Conservation (phyloP, 176 grass and related monocot genomes). For the Oryza longistaminata region DNA sequence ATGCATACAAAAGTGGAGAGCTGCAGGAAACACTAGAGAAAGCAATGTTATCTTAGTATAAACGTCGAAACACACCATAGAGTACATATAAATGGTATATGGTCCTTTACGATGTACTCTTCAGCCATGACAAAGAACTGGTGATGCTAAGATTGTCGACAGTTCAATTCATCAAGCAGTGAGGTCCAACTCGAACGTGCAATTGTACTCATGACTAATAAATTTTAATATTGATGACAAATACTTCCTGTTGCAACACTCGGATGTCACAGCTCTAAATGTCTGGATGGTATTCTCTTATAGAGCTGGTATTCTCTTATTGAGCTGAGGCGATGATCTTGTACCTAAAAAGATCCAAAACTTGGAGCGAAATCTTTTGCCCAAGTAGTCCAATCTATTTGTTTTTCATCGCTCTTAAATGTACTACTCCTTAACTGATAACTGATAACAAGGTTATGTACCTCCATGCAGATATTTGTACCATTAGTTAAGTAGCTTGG, state of each 20-base stretch:
- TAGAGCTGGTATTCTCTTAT: not conserved
- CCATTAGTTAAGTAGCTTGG: no score
- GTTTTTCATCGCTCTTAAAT: no score
- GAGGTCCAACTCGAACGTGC: not conserved
- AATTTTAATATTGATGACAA: not conserved
- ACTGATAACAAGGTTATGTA: no score
- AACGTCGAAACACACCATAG: not conserved
- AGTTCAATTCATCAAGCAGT: not conserved
- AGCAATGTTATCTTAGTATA: constrained; percentile 51
- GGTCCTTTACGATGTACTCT: not conserved
- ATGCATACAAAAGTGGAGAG: constrained; percentile 79
- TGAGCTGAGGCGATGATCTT: not conserved
- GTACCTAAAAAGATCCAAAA: not conserved
- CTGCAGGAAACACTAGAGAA: constrained; percentile 74
- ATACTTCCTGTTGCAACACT: not conserved
- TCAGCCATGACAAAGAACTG: not conserved
- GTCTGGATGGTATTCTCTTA: no score
- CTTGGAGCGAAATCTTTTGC: not conserved
- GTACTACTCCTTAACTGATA: no score
- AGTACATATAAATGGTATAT: not conserved
- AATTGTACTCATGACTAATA: not conserved
- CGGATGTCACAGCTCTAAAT: not conserved
- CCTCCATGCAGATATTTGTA: no score
- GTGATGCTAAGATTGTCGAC: constrained; percentile 1
- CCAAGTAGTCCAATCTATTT: not conserved